A percentile compares a stretch with the other conserved stretches of the same genome.
phyloP scores from a whole-genome alignment of 2,329 filamentous ascomycete genomes.

The Penicillium sp. region DNA sequence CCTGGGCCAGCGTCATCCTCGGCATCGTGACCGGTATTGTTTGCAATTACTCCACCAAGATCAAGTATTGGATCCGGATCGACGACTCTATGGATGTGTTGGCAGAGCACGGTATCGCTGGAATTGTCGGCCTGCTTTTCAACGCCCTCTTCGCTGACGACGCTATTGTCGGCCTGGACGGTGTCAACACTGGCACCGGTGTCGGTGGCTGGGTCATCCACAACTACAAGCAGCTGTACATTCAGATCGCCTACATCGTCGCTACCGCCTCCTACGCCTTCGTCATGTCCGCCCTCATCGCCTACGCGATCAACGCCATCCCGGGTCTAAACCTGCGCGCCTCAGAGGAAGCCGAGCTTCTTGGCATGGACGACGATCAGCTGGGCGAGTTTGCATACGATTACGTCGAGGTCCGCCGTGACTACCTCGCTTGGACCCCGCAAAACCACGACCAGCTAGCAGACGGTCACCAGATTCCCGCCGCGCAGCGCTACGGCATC shows the following conservation, averaged over 20 bases:
- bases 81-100: conserved; percentile 90
- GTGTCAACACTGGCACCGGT: conserved; percentile 50
- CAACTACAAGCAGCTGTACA: conserved; percentile 68
- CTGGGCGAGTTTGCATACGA: conserved; percentile 53
- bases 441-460: conserved; percentile 44
- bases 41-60: conserved; percentile 84
- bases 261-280: conserved; percentile 67
- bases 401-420: conserved; percentile 51
- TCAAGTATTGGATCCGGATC: conserved; percentile 72
- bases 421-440: conserved; percentile 52
- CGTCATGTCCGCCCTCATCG: conserved; percentile 64
- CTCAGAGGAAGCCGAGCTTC: conserved; percentile 64
- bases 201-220: conserved; percentile 69
- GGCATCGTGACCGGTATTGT: conserved; percentile 63
- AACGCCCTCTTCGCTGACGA: conserved; percentile 75
- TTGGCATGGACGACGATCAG: conserved; percentile 59
- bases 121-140: conserved; percentile 74
- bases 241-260: conserved; percentile 67
- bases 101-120: conserved; percentile 82
- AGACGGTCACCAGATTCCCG: conserved; percentile 55
- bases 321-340: conserved; percentile 69
- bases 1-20: conserved; percentile 61
- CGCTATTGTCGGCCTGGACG: conserved; percentile 72
- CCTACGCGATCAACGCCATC: conserved; percentile 68
- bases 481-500: conserved; percentile 60